Percentiles rank a stretch among this genome's conserved stretches.
phyloP scores from a whole-genome alignment of 2,329 filamentous ascomycete genomes.

The Neonectria neomacrospora region DNA sequence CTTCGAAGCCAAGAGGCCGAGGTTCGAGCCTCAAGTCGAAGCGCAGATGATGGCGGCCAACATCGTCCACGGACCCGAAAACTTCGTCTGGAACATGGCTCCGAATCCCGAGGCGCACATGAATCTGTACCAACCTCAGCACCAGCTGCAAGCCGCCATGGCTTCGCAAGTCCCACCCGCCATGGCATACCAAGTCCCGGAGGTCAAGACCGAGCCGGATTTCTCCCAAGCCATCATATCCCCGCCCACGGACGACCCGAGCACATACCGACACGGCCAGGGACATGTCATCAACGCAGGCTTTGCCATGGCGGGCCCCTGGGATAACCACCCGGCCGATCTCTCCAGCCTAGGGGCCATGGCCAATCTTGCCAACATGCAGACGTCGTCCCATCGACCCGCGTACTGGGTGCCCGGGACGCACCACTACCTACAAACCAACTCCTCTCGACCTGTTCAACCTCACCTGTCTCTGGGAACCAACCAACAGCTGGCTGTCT shows the following conservation, averaged over 20 bases:
- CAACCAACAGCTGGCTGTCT: neutral
- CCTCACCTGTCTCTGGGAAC: neutral
- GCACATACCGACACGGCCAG: neutral
- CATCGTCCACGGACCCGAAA: neutral
- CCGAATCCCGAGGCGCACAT: neutral
- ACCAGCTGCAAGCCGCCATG: neutral
- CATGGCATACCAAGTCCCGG: neutral
- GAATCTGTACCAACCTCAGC: neutral
- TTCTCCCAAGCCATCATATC: neutral
- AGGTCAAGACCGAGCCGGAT: neutral
- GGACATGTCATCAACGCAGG: neutral
- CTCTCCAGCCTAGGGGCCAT: neutral
- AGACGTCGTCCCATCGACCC: neutral
- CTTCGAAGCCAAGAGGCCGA: neutral
- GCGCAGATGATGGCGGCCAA: neutral
- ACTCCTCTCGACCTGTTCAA: constrained; percentile 2
- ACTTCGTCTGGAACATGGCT: neutral
- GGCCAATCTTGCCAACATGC: neutral
- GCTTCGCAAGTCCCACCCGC: neutral
- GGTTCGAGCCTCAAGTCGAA: neutral
- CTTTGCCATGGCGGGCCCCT: neutral
- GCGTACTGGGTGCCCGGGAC: neutral
- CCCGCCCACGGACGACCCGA: neutral
- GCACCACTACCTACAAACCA: neutral
- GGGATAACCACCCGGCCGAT: neutral